phyloP scores from a whole-genome alignment of 345 rosid genomes.

The Citrus maxima region DNA sequence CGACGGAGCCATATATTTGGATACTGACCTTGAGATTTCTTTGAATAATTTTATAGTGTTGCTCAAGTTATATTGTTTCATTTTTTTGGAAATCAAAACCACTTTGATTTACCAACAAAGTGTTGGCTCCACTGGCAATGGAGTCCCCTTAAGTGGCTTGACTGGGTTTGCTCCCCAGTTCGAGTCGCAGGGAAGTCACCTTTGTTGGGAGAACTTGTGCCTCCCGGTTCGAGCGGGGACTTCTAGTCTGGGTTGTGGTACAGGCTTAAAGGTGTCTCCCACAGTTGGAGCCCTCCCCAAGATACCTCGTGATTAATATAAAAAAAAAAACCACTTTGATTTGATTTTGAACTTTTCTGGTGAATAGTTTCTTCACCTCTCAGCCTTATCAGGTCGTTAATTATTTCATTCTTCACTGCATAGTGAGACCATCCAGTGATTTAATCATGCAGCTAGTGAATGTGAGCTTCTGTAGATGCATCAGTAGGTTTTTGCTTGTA shows the following conservation, averaged over 20 bases:
- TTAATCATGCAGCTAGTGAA: not conserved
- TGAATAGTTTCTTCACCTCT: not conserved
- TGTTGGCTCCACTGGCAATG: too few relatives aligned
- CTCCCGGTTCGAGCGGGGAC: too few relatives aligned
- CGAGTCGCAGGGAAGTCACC: too few relatives aligned
- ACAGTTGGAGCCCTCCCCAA: too few relatives aligned
- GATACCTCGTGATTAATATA: too few relatives aligned
- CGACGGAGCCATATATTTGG: not conserved
- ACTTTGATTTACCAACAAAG: slow-evolving; percentile 2
- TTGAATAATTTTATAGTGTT: not conserved
- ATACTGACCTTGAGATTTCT: not conserved
- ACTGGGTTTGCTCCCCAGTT: too few relatives aligned
- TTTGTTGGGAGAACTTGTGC: too few relatives aligned
- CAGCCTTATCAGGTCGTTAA: not conserved
- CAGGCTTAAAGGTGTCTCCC: too few relatives aligned
- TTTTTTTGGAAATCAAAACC: not conserved
- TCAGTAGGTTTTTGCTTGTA: not conserved
- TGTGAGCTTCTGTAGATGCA: not conserved
- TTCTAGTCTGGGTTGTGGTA: too few relatives aligned
- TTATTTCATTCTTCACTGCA: not conserved
- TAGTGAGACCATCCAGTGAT: not conserved
- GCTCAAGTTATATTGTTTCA: not conserved
- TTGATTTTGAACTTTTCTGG: not conserved
- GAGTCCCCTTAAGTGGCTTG: too few relatives aligned
- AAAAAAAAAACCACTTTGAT: not conserved